Evolutionary conservation across 2,329 filamentous ascomycete species (phyloP).

Genomic region (Aspergillus niger): DNA sequence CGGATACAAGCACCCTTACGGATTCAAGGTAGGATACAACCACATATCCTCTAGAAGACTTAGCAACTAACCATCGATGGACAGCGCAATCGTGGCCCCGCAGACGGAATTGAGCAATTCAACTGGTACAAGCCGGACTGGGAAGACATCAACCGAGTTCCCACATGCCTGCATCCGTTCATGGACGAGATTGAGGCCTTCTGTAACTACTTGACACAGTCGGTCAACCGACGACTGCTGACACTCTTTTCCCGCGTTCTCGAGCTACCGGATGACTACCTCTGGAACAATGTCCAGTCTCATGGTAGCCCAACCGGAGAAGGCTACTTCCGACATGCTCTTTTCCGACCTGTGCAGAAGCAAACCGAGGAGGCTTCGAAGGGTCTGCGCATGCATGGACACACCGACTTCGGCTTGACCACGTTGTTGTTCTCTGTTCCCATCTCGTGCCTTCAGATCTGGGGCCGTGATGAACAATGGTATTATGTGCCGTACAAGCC

Average conservation of each 20-base stretch:
- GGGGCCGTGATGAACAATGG: constrained; percentile 49
- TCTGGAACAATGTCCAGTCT: constrained; percentile 50
- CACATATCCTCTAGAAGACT: too few relatives aligned
- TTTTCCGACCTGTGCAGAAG: constrained; percentile 43
- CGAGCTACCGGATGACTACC: constrained; percentile 48
- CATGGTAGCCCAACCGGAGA: constrained; percentile 48
- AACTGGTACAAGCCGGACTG: constrained; percentile 56
- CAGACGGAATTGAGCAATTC: constrained; percentile 58
- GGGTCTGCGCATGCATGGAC: constrained; percentile 47
- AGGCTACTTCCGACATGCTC: constrained; percentile 51
- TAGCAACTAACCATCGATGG: too few relatives aligned
- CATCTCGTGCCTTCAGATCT: constrained; percentile 52
- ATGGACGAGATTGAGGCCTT: constrained; percentile 55
- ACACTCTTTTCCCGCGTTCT: constrained; percentile 48
- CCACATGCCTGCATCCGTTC: constrained; percentile 51
- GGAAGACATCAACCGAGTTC: constrained; percentile 44
- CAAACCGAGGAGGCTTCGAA: constrained; percentile 41
- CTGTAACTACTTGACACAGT: constrained; percentile 52
- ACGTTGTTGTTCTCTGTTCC: constrained; percentile 53
- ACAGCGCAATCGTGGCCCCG: constrained; percentile 45
- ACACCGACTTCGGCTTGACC: constrained; percentile 52
- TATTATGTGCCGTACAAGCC: constrained; percentile 48
- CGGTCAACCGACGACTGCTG: constrained; percentile 49
- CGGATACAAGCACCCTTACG: constrained; percentile 53
- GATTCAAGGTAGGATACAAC: constrained; percentile 43